Percentiles rank a stretch among this genome's conserved stretches.
Conservation (phyloP, 2,329 filamentous ascomycete genomes). For the Cadophora sp. region DNA sequence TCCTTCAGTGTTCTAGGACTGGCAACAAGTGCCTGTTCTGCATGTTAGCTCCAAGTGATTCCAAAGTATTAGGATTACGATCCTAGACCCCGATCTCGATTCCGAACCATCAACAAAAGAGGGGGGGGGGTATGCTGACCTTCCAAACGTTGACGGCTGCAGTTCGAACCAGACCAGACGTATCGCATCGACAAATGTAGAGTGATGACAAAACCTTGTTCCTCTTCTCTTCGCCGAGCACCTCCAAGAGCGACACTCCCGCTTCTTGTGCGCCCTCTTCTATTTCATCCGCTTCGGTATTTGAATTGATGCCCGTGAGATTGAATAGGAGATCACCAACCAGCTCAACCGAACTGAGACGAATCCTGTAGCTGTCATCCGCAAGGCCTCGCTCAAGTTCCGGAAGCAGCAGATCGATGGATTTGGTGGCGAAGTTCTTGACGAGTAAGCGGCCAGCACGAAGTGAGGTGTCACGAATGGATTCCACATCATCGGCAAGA, state of each 20-base stretch:
- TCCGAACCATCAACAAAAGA: too few relatives aligned
- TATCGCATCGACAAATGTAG: conserved; percentile 98
- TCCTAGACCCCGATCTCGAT: too few relatives aligned
- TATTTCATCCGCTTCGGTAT: conserved; percentile 80
- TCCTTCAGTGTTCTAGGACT: conserved; percentile 88
- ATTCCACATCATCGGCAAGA: conserved; percentile 93
- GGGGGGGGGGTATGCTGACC: conserved; percentile 52
- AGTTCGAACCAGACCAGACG: conserved; percentile 85
- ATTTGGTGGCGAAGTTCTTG: conserved; percentile 96
- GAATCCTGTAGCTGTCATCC: conserved; percentile 97
- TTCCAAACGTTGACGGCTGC: conserved; percentile 97
- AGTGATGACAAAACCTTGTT: conserved; percentile 97
- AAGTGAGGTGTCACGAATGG: conserved; percentile 95
- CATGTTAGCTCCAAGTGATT: conserved; percentile 50
- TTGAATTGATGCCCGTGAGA: conserved; percentile 89
- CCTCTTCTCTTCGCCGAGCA: conserved; percentile 93
- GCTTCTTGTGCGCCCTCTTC: conserved; percentile 83
- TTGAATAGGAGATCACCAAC: conserved; percentile 98
- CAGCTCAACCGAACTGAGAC: conserved; percentile 96
- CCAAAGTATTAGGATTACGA: too few relatives aligned
- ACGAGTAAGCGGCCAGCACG: conserved; percentile 92
- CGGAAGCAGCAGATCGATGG: conserved; percentile 91
- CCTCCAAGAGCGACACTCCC: conserved; percentile 89
- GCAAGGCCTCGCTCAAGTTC: conserved; percentile 95
- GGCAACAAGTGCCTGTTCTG: conserved; percentile 18